Evolutionary conservation across 1,284 basidiomycete species (phyloP).

Genomic region (Thecaphora frezii): DNA sequence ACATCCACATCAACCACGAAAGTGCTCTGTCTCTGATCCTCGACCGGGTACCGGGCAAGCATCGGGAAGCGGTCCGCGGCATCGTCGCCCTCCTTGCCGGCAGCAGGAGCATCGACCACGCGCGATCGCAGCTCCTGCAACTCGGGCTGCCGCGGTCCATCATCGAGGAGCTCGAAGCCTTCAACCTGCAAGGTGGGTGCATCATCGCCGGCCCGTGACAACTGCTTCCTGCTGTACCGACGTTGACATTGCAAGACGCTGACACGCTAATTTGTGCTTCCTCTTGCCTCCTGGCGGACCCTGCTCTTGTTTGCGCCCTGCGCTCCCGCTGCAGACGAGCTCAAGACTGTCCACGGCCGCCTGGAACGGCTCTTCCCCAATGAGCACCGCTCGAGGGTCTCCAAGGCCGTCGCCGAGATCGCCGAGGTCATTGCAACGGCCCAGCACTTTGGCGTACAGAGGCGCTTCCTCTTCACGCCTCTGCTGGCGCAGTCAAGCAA

Average conservation of each 20-base stretch:
- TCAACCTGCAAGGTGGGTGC: conserved; percentile 24
- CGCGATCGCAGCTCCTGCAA: conserved; percentile 38
- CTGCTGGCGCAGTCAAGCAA: conserved; percentile 66
- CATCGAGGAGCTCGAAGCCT: conserved; percentile 54
- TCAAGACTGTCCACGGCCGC: conserved; percentile 29
- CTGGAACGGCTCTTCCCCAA: conserved; percentile 42
- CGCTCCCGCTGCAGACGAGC: conserved; percentile 26
- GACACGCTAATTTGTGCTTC: too few relatives aligned
- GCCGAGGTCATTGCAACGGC: conserved; percentile 70
- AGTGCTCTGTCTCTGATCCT: conserved; percentile 42
- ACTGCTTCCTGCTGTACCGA: too few relatives aligned
- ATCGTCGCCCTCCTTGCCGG: conserved; percentile 33
- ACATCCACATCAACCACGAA: conserved; percentile 55
- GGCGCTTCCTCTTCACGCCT: conserved; percentile 70
- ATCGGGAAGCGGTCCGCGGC: conserved; percentile 36
- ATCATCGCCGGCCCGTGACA: too few relatives aligned
- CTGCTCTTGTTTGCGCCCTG: neutral
- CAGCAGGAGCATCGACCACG: conserved; percentile 33
- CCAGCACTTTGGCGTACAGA: conserved; percentile 67
- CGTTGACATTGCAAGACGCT: too few relatives aligned
- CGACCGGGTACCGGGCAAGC: conserved; percentile 49
- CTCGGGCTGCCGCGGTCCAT: conserved; percentile 44
- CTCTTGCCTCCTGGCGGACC: neutral
- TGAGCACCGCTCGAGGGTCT: conserved; percentile 45
- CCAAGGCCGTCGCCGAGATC: conserved; percentile 64